Base-by-base conservation (phyloP, 2,329 filamentous ascomycete genomes). In the Epichloe hybrida region DNA sequence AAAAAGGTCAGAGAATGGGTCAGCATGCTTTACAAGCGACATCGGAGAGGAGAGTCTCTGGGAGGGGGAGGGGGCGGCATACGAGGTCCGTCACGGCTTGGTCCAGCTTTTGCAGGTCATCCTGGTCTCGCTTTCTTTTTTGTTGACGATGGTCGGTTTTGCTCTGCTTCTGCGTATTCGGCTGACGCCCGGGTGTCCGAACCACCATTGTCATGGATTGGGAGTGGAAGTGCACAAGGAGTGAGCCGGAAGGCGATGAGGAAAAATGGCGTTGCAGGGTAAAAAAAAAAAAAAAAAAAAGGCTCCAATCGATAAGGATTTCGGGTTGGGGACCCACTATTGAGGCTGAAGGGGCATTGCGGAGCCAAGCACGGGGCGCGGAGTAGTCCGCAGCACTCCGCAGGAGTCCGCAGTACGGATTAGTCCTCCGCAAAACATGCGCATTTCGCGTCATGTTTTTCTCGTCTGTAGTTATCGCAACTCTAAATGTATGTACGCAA, bases 81-180 rank as follows among this genome's bases (percentile, higher is more conserved):
- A 69, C 66, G 50, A 69, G 52, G n/a, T 65, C 61, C 5, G 54
- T 53, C 8, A 69, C 62, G 41, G 63, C 58, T 40, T 61, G 55
- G 49, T 67, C 58, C 15, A 69, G 59, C 43, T 62, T 58, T 36
- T 64, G 59, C 34, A 69, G 52, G 47, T 65, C 61, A 35, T 69
- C 65, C 51, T 67, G 61, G 8, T 67, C 65, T 40, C 65, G 59
- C 60, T 69, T 69, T 23, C 67, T 56, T 55, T 55, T 69, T 51
- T 67, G 61, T 39, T 66, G 62, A 2, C 66, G 61, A 20, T 59
- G 51, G 36, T 69, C 65, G 0, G 61, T 62, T 5, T 63, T 66
- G 5, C 57, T 60, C 31, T 59, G 59, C 51, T 61, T 66, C 7
- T 52, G 61, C 2, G 55, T 49, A 50, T 59, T 64, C 37, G 58